Conservation (phyloP, 2,329 filamentous ascomycete genomes). For the Akanthomyces lecanii region DNA sequence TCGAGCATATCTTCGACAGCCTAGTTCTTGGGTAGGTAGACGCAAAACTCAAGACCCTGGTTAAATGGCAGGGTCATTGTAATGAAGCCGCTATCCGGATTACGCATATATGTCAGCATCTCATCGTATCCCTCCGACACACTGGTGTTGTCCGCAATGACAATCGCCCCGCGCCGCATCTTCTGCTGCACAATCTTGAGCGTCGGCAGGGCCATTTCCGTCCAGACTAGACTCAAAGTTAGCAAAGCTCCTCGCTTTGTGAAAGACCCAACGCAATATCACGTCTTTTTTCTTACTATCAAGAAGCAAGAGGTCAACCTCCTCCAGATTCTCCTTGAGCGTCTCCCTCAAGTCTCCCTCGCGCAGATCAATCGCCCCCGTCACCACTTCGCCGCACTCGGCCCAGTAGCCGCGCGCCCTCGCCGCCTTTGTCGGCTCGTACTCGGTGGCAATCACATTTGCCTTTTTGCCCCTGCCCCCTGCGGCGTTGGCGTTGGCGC, state of each 20-base stretch:
- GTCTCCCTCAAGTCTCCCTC: constrained; percentile 52
- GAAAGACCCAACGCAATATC: too few species aligned
- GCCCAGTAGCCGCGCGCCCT: constrained; percentile 48
- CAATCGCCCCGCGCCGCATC: constrained; percentile 40
- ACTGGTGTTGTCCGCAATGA: constrained; percentile 45
- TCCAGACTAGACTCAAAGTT: constrained; percentile 41
- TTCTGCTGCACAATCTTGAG: constrained; percentile 41
- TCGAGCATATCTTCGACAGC: background rate
- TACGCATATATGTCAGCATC: constrained; percentile 38
- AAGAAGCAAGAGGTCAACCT: constrained; percentile 42
- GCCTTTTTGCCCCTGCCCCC: background rate
- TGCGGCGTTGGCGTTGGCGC: constrained; percentile 32
- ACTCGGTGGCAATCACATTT: constrained; percentile 52
- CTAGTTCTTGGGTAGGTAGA: constrained; percentile 20
- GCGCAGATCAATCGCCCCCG: constrained; percentile 46
- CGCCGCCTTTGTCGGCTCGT: constrained; percentile 47
- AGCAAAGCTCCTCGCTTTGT: background rate
- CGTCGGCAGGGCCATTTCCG: constrained; percentile 45
- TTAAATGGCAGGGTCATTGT: constrained; percentile 25
- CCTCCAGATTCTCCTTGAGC: constrained; percentile 25
- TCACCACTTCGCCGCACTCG: constrained; percentile 42
- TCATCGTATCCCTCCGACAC: constrained; percentile 38
- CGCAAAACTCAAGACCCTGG: constrained; percentile 21
- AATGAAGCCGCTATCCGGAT: constrained; percentile 42
- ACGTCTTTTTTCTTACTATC: constrained; percentile 45